phyloP scores from a whole-genome alignment of 2,329 filamentous ascomycete genomes.

The Neopestalotiopsis clavispora region DNA sequence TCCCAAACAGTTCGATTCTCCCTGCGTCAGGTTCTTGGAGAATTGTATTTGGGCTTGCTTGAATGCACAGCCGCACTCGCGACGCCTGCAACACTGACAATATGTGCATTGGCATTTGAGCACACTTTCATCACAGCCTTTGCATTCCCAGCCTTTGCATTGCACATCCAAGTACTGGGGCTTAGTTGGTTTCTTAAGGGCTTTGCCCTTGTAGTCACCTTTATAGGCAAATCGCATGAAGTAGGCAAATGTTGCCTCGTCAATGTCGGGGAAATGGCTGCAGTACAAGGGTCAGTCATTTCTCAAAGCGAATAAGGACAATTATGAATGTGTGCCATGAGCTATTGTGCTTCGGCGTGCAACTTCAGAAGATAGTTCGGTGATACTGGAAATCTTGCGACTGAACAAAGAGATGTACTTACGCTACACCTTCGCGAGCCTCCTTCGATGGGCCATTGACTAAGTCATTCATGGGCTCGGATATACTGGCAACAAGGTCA shows the following conservation, averaged over 20 bases:
- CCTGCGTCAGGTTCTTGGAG: background rate
- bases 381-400: background rate
- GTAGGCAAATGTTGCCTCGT: background rate
- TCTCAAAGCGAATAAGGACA: background rate
- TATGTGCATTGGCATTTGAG: background rate
- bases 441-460: slow-evolving; percentile 51
- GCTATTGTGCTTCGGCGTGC: background rate
- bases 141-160: background rate
- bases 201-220: background rate
- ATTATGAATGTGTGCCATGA: background rate
- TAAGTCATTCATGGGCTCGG: slow-evolving; percentile 46
- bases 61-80: background rate
- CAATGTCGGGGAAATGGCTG: background rate
- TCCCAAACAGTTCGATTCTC: background rate
- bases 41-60: no score
- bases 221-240: background rate
- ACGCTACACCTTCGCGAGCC: slow-evolving; percentile 41
- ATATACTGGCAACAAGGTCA: slow-evolving; percentile 47
- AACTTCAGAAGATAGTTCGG: background rate
- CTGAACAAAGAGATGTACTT: background rate
- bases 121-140: background rate
- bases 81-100: background rate
- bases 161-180: no score
- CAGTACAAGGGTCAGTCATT: background rate
- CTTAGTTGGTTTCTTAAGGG: no score